These are phyloP conservation scores for Gonium pectorale DNA, from an alignment of 139 green algal genomes.

Conservation along the genomic window DNA sequence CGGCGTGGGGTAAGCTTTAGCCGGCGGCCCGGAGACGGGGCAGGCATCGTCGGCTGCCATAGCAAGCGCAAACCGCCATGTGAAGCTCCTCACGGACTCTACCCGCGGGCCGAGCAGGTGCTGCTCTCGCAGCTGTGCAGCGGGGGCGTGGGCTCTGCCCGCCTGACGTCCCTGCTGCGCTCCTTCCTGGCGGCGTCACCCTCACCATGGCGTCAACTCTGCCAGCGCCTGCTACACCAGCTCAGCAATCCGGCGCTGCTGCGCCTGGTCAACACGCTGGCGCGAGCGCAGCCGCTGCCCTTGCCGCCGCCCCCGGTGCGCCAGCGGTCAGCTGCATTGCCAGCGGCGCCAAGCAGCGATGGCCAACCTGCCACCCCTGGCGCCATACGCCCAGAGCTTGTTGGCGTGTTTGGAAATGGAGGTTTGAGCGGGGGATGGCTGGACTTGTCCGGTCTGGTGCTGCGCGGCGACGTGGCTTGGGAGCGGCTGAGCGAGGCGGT, in stretches of 20 bases:
- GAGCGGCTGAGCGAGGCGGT: background rate
- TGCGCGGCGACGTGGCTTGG: conserved; percentile 12
- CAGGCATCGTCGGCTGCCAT: too few relatives aligned
- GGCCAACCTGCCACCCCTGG: too few relatives aligned
- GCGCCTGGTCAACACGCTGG: conserved; percentile 22
- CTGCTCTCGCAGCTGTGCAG: background rate
- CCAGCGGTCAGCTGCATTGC: too few relatives aligned
- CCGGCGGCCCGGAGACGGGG: too few relatives aligned
- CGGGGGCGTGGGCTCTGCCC: background rate
- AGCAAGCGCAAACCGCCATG: too few relatives aligned
- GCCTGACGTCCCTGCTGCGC: conserved; percentile 8
- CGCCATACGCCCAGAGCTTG: too few relatives aligned
- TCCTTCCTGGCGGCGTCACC: background rate
- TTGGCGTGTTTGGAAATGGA: background rate
- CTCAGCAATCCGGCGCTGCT: conserved; percentile 6
- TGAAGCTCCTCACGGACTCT: too few relatives aligned
- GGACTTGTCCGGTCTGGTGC: background rate
- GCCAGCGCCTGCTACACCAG: conserved; percentile 38
- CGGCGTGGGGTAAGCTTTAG: too few relatives aligned
- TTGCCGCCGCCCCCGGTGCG: background rate
- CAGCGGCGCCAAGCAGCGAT: too few relatives aligned
- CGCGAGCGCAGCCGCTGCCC: conserved; percentile 7
- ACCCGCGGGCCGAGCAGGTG: conserved; percentile 7
- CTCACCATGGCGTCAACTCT: conserved; percentile 25
- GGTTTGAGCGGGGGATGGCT: too few relatives aligned